phyloP scores from a whole-genome alignment of 1,284 basidiomycete genomes.

The Austroboletus olivaceoglutinosus region DNA sequence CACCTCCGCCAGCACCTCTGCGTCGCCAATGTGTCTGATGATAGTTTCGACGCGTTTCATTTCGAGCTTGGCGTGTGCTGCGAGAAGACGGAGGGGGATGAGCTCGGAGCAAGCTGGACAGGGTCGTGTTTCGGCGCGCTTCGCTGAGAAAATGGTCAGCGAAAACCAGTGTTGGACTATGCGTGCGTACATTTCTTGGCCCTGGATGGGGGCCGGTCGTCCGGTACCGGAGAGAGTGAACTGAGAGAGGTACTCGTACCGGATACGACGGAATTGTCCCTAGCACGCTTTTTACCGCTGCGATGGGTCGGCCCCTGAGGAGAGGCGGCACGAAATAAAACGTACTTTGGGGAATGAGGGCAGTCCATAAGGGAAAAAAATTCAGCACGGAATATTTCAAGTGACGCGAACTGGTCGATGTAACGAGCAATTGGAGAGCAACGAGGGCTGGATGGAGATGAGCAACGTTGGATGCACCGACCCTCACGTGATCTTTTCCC shows the following conservation, averaged over 20 bases:
- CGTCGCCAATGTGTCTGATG: conserved; percentile 57
- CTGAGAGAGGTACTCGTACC: conserved; percentile 22
- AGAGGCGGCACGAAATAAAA: conserved; percentile 4
- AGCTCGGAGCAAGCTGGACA: conserved; percentile 71
- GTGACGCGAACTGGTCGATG: background rate
- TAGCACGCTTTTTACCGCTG: conserved; percentile 30
- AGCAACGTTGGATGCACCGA: conserved; percentile 22
- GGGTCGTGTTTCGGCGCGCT: conserved; percentile 66
- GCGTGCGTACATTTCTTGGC: conserved; percentile 31
- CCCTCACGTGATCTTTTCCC: conserved; percentile 11
- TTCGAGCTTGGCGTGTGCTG: conserved; percentile 61
- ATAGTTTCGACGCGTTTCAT: conserved; percentile 65
- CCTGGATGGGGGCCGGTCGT: conserved; percentile 6
- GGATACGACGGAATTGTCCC: conserved; percentile 2
- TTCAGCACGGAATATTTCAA: background rate
- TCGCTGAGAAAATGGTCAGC: conserved; percentile 58
- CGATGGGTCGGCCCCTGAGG: conserved; percentile 1
- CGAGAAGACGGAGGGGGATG: conserved; percentile 67
- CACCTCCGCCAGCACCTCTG: conserved; percentile 40
- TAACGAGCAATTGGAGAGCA: background rate
- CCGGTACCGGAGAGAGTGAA: conserved; percentile 30
- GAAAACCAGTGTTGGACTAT: conserved; percentile 37
- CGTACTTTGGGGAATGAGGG: conserved; percentile 16
- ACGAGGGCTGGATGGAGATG: conserved; percentile 20
- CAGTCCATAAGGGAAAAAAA: conserved; percentile 11